A percentile compares a stretch with the other conserved stretches of the same genome.
These are phyloP conservation scores for Ganoderma lingzhi DNA, from an alignment of 1,284 basidiomycete genomes.

Conservation along the genomic window DNA sequence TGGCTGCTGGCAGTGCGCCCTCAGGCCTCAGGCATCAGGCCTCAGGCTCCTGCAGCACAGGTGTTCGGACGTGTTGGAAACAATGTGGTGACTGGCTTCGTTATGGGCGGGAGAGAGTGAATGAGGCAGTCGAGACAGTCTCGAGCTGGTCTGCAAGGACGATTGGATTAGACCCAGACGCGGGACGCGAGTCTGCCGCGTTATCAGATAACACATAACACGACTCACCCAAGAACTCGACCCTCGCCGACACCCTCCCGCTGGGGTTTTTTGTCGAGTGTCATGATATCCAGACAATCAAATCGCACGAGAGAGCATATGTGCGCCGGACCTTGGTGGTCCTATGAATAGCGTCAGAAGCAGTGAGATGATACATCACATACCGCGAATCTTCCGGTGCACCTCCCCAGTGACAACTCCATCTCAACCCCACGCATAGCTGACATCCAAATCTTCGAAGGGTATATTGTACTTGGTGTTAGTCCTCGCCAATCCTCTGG, in stretches of 20 bases:
- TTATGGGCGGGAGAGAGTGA: background rate
- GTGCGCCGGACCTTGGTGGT: background rate
- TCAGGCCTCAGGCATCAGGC: too few relatives aligned
- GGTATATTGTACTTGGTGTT: background rate
- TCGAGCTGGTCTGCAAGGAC: background rate
- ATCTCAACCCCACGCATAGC: background rate
- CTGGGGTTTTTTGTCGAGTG: background rate
- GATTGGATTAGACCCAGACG: background rate
- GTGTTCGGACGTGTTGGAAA: background rate
- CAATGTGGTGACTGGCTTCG: background rate
- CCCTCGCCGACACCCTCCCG: background rate
- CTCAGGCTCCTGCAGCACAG: background rate
- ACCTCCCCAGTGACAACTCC: background rate
- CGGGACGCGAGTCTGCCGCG: background rate
- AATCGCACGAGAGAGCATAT: background rate
- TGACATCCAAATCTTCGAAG: background rate
- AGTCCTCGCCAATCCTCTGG: background rate
- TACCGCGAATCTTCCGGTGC: slow-evolving; percentile 2
- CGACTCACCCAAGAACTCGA: background rate
- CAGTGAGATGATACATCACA: background rate
- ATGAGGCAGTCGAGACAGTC: background rate
- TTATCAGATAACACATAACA: slow-evolving; percentile 2
- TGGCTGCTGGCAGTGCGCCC: background rate
- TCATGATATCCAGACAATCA: background rate
- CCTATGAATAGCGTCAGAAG: background rate